Evolutionary conservation across 1,284 basidiomycete species (phyloP).

Genomic region (Ganoderma resinaceum): DNA sequence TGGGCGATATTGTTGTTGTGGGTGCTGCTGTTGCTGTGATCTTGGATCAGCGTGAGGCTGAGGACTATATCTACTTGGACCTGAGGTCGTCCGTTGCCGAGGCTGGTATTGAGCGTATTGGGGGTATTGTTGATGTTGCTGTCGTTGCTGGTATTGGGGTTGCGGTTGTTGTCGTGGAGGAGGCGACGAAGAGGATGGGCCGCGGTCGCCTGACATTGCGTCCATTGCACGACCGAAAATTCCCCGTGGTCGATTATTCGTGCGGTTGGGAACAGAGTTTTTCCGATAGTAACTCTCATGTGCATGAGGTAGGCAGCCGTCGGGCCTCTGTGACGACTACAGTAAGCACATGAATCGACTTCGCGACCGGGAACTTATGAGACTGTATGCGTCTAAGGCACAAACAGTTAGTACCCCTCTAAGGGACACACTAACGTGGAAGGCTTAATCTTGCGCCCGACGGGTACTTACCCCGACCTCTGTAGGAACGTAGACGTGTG

Average conservation of each 20-base stretch:
- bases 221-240: constrained; percentile 57
- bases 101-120: constrained; percentile 36
- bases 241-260: constrained; percentile 53
- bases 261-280: constrained; percentile 66
- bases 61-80: constrained; percentile 41
- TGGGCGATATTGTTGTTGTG: constrained; percentile 14
- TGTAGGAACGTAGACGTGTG: background rate
- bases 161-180: constrained; percentile 25
- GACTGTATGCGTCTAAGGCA: background rate
- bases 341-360: background rate
- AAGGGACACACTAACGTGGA: no score
- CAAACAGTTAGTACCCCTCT: background rate
- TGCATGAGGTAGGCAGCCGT: constrained; percentile 61
- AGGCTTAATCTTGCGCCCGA: no score
- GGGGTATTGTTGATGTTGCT: constrained; percentile 25
- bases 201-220: constrained; percentile 42
- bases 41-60: constrained; percentile 49
- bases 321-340: constrained; percentile 42
- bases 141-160: constrained; percentile 10
- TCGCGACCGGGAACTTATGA: no score
- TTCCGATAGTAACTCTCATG: constrained; percentile 69
- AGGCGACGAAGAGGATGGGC: constrained; percentile 32
- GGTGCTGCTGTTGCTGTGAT: constrained; percentile 29
- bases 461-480: no score
- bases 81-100: constrained; percentile 39